Evolutionary conservation across 371 early-diverging fungal genomes (phyloP), one percentile per base, ranked within the genome.

Genomic region (Mortierella sp.): DNA sequence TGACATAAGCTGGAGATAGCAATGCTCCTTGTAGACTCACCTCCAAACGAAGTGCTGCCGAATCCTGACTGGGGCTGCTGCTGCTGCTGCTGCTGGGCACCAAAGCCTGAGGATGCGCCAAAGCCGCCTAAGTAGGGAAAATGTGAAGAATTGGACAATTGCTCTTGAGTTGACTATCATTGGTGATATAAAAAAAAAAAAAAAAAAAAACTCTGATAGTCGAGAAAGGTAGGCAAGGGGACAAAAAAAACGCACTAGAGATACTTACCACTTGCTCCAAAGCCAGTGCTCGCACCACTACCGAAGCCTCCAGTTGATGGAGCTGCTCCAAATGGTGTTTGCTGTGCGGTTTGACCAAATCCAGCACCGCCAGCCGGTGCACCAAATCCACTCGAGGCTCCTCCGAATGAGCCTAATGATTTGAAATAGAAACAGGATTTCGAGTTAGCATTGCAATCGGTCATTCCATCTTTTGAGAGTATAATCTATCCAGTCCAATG

Each of bases 51-150:
- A 23, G 83, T 70, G 60, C 73, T 67, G 46, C 85, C 82, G 47
- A 88, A 84, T 64, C 80, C 76, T 60, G 84, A 70, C 72, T 86
- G 84, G 30, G 81, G 72, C 51, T 80, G 81, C n/a, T 68, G 68
- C 57, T 81, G n/a, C n/a, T n/a, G 84, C 9, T 82, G 84, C 14
- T 81, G 88, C 61, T 86, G 91, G 48, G 87, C 89, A 26, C 90
- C 90, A 68, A 89, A 89, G 55, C 84, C 87, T 18, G 81, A 19
- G 19, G 76, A 63, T 37, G 69, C 76, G 50, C 81, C 81, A 64
- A 81, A 81, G 9, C 72, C 76, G 55, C 79, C 73, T 79, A 51
- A 6, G 29, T 25, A 19, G 60, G 14, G 19, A 16, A 25, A 37
- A 60, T 23, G 29, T 6, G 16, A 53, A 18, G 21, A 9, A 55